Conservation (phyloP, 805 yeast species). For the Yarrowia bubula region DNA sequence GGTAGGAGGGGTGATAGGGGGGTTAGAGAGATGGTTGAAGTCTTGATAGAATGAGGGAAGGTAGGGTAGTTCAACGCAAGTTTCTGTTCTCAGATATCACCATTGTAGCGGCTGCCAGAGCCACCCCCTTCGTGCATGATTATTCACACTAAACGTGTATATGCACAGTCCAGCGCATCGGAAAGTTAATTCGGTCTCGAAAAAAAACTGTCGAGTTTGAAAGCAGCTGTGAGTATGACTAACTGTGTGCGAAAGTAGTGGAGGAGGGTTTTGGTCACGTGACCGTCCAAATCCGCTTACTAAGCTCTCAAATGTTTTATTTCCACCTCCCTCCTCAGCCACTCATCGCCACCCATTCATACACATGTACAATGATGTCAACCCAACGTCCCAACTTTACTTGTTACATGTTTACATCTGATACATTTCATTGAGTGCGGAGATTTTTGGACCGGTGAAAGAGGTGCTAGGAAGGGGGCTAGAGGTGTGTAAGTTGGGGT, state of each 20-base stretch:
- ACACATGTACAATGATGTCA: constrained; percentile 13
- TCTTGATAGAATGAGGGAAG: neutral
- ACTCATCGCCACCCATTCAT: neutral
- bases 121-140: neutral
- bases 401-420: neutral
- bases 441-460: neutral
- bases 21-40: neutral
- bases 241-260: no score
- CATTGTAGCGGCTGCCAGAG: neutral
- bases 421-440: neutral
- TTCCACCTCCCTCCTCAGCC: neutral
- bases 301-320: neutral
- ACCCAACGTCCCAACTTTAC: neutral
- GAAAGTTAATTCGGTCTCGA: no score
- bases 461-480: no score
- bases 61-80: neutral
- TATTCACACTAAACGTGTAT: constrained; percentile 11
- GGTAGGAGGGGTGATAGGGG: neutral
- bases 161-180: neutral
- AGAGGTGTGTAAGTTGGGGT: no score
- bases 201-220: neutral
- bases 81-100: neutral
- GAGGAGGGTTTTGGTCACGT: neutral
- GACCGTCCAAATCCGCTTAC: neutral
- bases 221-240: neutral